A percentile compares a stretch with the other conserved stretches of the same genome.
Evolutionary conservation across 2,329 filamentous ascomycete genomes (phyloP).

Genomic region (Colletotrichum lindemuthianum): DNA sequence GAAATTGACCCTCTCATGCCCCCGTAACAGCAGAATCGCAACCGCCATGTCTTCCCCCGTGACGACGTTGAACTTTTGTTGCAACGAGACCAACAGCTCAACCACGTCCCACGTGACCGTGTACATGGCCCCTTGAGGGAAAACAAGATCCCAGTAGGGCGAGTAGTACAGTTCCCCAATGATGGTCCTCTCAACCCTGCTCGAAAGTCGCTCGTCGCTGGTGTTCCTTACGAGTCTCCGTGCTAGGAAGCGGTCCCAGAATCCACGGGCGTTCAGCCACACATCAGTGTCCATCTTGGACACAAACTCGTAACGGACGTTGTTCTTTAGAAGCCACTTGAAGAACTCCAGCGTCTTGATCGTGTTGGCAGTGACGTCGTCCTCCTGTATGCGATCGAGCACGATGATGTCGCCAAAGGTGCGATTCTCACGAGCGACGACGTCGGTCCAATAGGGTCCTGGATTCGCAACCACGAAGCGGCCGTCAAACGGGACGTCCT

Average conservation of each 20-base stretch:
- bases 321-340: conserved; percentile 42
- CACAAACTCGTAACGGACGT: conserved; percentile 43
- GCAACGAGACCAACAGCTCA: conserved; percentile 41
- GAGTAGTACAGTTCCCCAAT: conserved; percentile 45
- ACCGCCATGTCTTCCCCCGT: conserved; percentile 45
- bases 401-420: conserved; percentile 48
- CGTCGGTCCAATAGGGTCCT: conserved; percentile 40
- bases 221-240: conserved; percentile 38
- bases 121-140: conserved; percentile 47
- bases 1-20: conserved; percentile 39
- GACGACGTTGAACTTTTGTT: conserved; percentile 40
- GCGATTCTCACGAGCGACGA: conserved; percentile 43
- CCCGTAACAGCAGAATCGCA: conserved; percentile 43
- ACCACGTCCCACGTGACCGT: conserved; percentile 47
- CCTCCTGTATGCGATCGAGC: conserved; percentile 45
- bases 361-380: conserved; percentile 45
- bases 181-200: conserved; percentile 40
- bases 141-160: conserved; percentile 39
- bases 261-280: conserved; percentile 45
- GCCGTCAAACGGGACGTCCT: conserved; percentile 42
- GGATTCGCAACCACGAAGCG: conserved; percentile 47
- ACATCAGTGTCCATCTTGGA: conserved; percentile 47
- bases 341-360: conserved; percentile 48
- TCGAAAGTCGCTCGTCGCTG: conserved; percentile 18
- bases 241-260: conserved; percentile 44